Evolutionary conservation across 257 asterid genomes (phyloP).

Genomic region (Gynochthodes officinalis): DNA sequence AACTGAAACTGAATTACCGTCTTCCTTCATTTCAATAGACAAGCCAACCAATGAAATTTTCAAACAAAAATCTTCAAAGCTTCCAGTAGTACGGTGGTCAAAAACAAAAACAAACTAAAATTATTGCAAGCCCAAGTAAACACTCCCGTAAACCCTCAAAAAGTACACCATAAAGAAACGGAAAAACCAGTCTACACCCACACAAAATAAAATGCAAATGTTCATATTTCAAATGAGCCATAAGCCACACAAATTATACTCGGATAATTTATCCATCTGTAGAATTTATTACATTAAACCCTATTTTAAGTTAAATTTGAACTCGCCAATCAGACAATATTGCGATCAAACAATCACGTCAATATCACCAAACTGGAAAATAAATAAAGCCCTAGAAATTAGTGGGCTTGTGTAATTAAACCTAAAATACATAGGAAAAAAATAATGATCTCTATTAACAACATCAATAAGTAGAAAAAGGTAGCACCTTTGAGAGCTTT

Average conservation of each 20-base stretch:
- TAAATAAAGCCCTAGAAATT: background rate
- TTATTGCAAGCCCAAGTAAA: background rate
- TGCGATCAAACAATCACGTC: background rate
- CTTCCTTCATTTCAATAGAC: background rate
- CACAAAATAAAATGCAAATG: background rate
- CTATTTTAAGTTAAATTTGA: background rate
- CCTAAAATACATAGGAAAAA: background rate
- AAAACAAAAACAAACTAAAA: too few relatives aligned
- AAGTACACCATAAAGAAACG: background rate
- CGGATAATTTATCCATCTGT: too few relatives aligned
- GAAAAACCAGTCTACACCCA: background rate
- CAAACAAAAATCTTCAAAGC: background rate
- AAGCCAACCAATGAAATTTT: background rate
- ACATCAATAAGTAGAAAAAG: background rate
- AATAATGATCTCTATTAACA: too few relatives aligned
- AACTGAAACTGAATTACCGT: background rate
- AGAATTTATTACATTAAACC: background rate
- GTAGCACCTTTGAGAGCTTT: slow-evolving; percentile 1
- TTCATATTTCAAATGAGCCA: background rate
- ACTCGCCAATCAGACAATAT: background rate
- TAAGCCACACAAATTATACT: too few relatives aligned
- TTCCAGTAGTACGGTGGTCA: background rate
- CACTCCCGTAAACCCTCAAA: background rate
- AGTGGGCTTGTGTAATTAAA: too few relatives aligned
- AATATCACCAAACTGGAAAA: background rate